Evolutionary conservation across 1,139 yeast genomes (phyloP).

Genomic region (Dujonia santamariae): DNA sequence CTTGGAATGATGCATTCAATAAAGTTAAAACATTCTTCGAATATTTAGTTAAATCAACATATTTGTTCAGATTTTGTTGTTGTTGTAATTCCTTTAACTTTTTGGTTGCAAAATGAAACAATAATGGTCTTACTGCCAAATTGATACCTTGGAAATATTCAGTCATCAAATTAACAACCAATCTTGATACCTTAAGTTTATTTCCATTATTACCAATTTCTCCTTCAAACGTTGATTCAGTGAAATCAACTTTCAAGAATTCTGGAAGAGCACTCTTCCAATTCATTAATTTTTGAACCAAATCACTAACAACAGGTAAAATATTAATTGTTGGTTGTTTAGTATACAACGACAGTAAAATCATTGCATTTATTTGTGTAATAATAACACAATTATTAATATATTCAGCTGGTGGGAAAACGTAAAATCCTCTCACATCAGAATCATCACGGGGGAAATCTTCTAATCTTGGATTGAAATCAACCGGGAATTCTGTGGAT

Average conservation of each 20-base stretch:
- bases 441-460: constrained; percentile 55
- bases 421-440: constrained; percentile 52
- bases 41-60: constrained; percentile 64
- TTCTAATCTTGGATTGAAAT: constrained; percentile 54
- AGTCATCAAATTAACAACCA: constrained; percentile 76
- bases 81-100: constrained; percentile 49
- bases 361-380: constrained; percentile 76
- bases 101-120: constrained; percentile 75
- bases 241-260: constrained; percentile 62
- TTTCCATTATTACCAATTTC: constrained; percentile 16
- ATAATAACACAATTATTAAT: constrained; percentile 77
- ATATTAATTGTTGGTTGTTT: constrained; percentile 74
- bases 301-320: constrained; percentile 67
- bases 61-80: constrained; percentile 42
- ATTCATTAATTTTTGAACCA: constrained; percentile 63
- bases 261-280: constrained; percentile 72
- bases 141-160: constrained; percentile 86
- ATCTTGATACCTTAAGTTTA: constrained; percentile 54
- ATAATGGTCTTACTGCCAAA: constrained; percentile 74
- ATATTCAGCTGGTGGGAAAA: constrained; percentile 78
- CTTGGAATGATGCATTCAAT: constrained; percentile 79
- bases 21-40: constrained; percentile 67
- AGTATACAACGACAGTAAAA: constrained; percentile 69
- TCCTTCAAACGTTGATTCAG: constrained; percentile 15
- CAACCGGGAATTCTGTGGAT: constrained; percentile 72